Percentiles rank a stretch among this genome's conserved stretches.
Evolutionary conservation across 2,329 filamentous ascomycete species (phyloP).

Genomic region (Corynespora cassiicola): DNA sequence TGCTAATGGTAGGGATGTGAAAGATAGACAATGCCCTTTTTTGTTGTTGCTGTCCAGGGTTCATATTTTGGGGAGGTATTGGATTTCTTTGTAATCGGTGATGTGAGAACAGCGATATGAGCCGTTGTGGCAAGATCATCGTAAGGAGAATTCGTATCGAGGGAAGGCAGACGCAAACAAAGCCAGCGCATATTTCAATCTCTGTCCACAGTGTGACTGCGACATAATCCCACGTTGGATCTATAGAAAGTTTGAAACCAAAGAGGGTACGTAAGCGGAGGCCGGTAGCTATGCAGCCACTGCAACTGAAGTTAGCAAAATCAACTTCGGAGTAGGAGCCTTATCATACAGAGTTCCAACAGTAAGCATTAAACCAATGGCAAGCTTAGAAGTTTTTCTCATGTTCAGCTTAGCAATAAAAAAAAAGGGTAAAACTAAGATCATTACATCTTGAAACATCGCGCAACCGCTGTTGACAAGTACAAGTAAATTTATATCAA

Average conservation of each 20-base stretch:
- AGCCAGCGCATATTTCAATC: constrained; percentile 28
- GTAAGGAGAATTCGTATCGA: constrained; percentile 26
- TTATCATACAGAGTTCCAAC: constrained; percentile 31
- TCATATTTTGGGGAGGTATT: too few relatives aligned
- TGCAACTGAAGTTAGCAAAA: too few relatives aligned
- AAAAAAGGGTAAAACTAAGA: constrained; percentile 29
- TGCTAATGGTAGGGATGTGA: too few relatives aligned
- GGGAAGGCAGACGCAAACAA: constrained; percentile 30
- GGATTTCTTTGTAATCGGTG: too few relatives aligned
- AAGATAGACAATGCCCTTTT: too few relatives aligned
- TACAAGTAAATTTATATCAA: constrained; percentile 23
- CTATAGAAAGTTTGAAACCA: constrained; percentile 27
- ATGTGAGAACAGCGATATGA: too few relatives aligned
- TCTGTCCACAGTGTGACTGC: constrained; percentile 31
- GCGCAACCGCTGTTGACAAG: constrained; percentile 30
- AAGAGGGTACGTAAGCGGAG: constrained; percentile 28
- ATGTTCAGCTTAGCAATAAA: constrained; percentile 31
- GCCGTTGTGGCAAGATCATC: constrained; percentile 18
- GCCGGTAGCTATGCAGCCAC: constrained; percentile 33
- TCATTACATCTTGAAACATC: constrained; percentile 31
- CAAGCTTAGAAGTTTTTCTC: constrained; percentile 24
- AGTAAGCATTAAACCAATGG: constrained; percentile 30
- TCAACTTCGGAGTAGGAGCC: too few relatives aligned
- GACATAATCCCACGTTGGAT: constrained; percentile 36
- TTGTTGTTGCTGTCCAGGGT: too few relatives aligned